A percentile compares a stretch with the other conserved stretches of the same genome.
These are phyloP conservation scores for Sarocladium brachiariae DNA, from an alignment of 2,329 filamentous ascomycete species.

Conservation along the genomic window DNA sequence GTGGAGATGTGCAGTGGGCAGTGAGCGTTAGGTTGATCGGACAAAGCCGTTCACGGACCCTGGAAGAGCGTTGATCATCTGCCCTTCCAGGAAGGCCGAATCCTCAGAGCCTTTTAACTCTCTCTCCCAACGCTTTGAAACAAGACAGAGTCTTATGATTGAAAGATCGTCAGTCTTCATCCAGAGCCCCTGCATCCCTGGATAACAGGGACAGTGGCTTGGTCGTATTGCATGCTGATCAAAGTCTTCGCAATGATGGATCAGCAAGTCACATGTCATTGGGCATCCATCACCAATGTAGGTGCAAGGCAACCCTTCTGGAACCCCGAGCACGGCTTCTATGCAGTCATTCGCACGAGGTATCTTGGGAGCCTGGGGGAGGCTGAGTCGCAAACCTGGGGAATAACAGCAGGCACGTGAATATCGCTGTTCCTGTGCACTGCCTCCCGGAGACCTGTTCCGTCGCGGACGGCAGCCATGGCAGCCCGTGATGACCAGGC, in stretches of 20 bases:
- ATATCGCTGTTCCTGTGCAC: not conserved
- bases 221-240: too few species aligned
- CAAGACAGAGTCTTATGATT: too few species aligned
- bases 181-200: too few species aligned
- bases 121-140: too few species aligned
- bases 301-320: slow-evolving; percentile 2
- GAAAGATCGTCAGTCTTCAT: too few species aligned
- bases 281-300: too few species aligned
- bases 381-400: slow-evolving; percentile 4
- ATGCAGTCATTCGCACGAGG: slow-evolving; percentile 8
- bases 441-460: slow-evolving; percentile 4
- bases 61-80: not conserved
- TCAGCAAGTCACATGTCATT: not conserved
- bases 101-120: too few species aligned
- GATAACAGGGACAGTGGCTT: too few species aligned
- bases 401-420: not conserved
- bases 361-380: not conserved
- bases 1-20: not conserved
- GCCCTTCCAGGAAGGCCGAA: not conserved
- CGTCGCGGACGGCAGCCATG: not conserved
- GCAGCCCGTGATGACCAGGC: not conserved
- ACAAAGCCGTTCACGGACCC: not conserved
- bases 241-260: too few species aligned
- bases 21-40: slow-evolving; percentile 7
- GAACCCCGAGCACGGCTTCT: not conserved